These are phyloP conservation scores for Quercus robur DNA, from an alignment of 306 rosid species.

Conservation along the genomic window DNA sequence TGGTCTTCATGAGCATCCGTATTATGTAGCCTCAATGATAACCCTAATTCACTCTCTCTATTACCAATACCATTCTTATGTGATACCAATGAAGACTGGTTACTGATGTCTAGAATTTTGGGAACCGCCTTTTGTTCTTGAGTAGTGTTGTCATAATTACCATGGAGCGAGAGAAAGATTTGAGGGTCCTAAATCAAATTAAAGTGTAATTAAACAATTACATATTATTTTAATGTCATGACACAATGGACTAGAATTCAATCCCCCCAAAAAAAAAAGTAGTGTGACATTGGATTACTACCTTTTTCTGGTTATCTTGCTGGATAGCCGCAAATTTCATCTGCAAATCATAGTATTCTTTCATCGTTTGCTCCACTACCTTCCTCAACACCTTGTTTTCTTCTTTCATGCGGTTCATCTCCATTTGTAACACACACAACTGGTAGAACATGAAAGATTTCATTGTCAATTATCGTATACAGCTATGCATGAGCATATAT, in stretches of 20 bases:
- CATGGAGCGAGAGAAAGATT: conserved; percentile 50
- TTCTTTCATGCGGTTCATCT: conserved; percentile 84
- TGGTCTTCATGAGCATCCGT: conserved; percentile 29
- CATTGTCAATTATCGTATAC: neutral
- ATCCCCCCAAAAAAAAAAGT: neutral
- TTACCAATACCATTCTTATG: conserved; percentile 20
- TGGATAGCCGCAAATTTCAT: conserved; percentile 56
- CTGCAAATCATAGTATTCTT: conserved; percentile 76
- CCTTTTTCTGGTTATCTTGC: conserved; percentile 54
- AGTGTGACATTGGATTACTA: conserved; percentile 4
- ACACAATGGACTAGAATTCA: neutral
- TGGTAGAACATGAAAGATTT: conserved; percentile 8
- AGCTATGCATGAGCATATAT: neutral
- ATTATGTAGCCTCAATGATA: conserved; percentile 62
- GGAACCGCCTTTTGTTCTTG: conserved; percentile 28
- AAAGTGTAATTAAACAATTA: neutral
- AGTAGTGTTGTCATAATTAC: conserved; percentile 19
- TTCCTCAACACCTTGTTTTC: conserved; percentile 70
- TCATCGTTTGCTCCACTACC: conserved; percentile 79
- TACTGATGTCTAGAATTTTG: conserved; percentile 21
- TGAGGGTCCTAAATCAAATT: conserved; percentile 46
- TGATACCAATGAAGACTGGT: conserved; percentile 20
- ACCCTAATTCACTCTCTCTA: conserved; percentile 50
- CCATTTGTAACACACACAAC: conserved; percentile 58
- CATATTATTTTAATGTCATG: neutral